Conservation (phyloP, 1,139 yeast species). For the Yamadazyma buinensis region DNA sequence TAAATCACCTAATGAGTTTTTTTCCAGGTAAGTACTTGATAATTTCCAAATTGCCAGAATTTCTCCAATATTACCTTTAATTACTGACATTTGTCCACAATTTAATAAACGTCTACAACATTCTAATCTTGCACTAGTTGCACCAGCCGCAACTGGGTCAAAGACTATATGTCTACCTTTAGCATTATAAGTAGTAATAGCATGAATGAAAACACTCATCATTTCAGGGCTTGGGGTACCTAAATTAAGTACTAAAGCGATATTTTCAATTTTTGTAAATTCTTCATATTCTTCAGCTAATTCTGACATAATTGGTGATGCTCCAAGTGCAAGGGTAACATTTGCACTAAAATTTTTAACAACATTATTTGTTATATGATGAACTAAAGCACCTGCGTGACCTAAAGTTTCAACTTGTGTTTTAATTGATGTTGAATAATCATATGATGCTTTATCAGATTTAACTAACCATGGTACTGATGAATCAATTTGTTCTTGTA, state of each 20-base stretch:
- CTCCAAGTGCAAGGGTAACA: slow-evolving; percentile 81
- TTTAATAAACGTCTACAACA: slow-evolving; percentile 50
- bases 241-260: slow-evolving; percentile 65
- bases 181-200: slow-evolving; percentile 57
- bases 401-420: slow-evolving; percentile 8
- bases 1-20: slow-evolving; percentile 27
- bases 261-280: slow-evolving; percentile 45
- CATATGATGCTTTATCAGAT: background rate
- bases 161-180: slow-evolving; percentile 62
- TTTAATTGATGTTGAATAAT: background rate
- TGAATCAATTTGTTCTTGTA: slow-evolving; percentile 16
- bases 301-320: slow-evolving; percentile 93
- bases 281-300: slow-evolving; percentile 64
- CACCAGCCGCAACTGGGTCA: slow-evolving; percentile 94
- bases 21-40: slow-evolving; percentile 27
- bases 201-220: slow-evolving; percentile 45
- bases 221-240: slow-evolving; percentile 61
- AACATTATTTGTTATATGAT: slow-evolving; percentile 88
- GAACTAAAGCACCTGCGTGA: slow-evolving; percentile 55
- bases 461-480: slow-evolving; percentile 1
- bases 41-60: slow-evolving; percentile 45
- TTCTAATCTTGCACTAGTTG: slow-evolving; percentile 55
- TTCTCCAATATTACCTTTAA: slow-evolving; percentile 89
- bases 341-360: slow-evolving; percentile 88
- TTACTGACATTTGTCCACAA: slow-evolving; percentile 60